phyloP scores from a whole-genome alignment of 108 stramenopile genomes.

The Nitzschia inconspicua region DNA sequence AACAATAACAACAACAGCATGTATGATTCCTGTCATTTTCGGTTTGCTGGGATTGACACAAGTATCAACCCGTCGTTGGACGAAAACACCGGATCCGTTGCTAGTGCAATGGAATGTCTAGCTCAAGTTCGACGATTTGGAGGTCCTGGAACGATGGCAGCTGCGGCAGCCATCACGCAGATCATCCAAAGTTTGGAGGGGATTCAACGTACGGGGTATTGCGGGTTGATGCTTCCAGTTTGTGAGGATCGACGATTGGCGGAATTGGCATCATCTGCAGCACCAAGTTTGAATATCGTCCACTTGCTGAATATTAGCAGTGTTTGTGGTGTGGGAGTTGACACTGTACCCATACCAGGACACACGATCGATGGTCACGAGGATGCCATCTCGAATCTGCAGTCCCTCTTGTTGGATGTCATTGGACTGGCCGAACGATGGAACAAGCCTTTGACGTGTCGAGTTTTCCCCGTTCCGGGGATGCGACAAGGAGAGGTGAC shows the following conservation, averaged over 20 bases:
- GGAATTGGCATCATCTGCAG: conserved; percentile 27
- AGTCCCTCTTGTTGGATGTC: conserved; percentile 71
- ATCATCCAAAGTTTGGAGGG: conserved; percentile 61
- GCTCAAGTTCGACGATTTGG: conserved; percentile 70
- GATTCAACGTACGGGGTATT: conserved; percentile 67
- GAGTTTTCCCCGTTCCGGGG: conserved; percentile 75
- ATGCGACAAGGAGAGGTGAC: conserved; percentile 56
- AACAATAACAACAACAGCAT: not conserved
- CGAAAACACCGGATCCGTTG: conserved; percentile 53
- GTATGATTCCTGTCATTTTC: not conserved
- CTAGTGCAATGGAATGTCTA: conserved; percentile 69
- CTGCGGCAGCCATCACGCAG: conserved; percentile 70
- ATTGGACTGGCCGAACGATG: conserved; percentile 72
- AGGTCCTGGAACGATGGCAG: conserved; percentile 61
- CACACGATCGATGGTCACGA: conserved; percentile 9
- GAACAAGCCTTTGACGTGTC: conserved; percentile 79
- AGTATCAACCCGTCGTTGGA: conserved; percentile 80
- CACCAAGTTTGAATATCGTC: conserved; percentile 24
- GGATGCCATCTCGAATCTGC: conserved; percentile 31
- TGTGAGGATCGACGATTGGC: conserved; percentile 75
- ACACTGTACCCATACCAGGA: conserved; percentile 80
- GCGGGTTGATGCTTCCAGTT: conserved; percentile 84
- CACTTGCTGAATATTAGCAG: conserved; percentile 67
- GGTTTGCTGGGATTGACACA: conserved; percentile 76
- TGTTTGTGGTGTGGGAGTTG: conserved; percentile 86